Evolutionary conservation across 208 protist genomes (phyloP), one percentile per base, ranked within the genome.

Genomic region (Trichomonas vaginalis): DNA sequence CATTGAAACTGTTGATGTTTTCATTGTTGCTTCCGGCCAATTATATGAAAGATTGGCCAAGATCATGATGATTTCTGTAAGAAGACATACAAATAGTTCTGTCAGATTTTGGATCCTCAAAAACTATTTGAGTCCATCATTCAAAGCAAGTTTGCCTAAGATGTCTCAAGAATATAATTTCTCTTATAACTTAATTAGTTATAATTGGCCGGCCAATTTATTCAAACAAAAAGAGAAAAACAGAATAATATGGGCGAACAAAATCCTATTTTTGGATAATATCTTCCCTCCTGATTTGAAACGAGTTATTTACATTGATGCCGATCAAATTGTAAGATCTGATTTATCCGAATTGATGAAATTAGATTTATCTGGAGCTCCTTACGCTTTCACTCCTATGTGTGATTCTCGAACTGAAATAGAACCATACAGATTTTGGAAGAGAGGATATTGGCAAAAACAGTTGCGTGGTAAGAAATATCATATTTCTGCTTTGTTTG

Each of bases 71-170:
- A n/a, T 79, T 9, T 37, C 92, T 42, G 39, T 95, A 1, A 49
- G 48, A 32, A 79, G 39, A 32, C 49, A 61, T 40, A 97, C 96
- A 0, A 96, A 96, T n/a, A 40, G 56, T 9, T 96, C 87, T 48
- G 98, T 99, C 88, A 99, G 99, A 97, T 99, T 99, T 96, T 99
- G 99, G 99, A 97, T 99, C 10, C 97, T 99, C 47, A 98, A 99
- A 56, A 99, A 99, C 96, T 99, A 98, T 96, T 96, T 99, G 0
- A 99, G 98, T 4, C 99, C 99, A 15, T 96, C 97, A 88, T 99
- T 99, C 96, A 99, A 99, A 96, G 96, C 95, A n/a, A 96, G 49
- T 48, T 56, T 97, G 32, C 98, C 98, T 15, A 49, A 97, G 27
- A 96, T 99, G 83, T 98, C 98, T 0, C 95, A 97, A 49, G 96